phyloP scores from a whole-genome alignment of 2,329 filamentous ascomycete genomes.

The Phaeoacremonium minimum region DNA sequence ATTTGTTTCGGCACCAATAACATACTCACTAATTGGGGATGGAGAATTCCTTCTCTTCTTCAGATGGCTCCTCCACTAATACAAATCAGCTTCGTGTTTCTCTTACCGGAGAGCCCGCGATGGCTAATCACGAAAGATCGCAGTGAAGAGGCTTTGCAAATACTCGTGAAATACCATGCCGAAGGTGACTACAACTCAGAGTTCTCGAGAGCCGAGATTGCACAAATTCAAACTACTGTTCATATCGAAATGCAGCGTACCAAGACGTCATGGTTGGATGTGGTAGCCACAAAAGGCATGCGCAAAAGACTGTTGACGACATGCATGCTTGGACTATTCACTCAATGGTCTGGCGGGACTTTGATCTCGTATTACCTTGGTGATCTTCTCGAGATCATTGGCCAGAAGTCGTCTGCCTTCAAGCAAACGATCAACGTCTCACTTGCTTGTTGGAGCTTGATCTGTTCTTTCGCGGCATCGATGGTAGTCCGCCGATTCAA shows the following conservation, averaged over 20 bases:
- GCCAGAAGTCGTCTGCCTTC: conserved; percentile 32
- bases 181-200: conserved; percentile 37
- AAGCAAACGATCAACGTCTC: conserved; percentile 41
- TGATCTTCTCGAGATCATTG: conserved; percentile 38
- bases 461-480: conserved; percentile 36
- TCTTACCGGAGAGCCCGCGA: conserved; percentile 52
- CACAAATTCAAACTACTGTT: conserved; percentile 45
- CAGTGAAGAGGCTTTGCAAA: conserved; percentile 41
- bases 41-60: conserved; percentile 40
- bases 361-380: conserved; percentile 40
- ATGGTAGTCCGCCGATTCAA: conserved; percentile 38
- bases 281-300: conserved; percentile 24
- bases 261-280: conserved; percentile 31
- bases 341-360: conserved; percentile 42
- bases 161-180: conserved; percentile 48
- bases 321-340: conserved; percentile 38
- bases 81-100: conserved; percentile 31
- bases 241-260: conserved; percentile 36
- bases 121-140: conserved; percentile 51
- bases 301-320: conserved; percentile 33
- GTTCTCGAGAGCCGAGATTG: conserved; percentile 40
- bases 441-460: conserved; percentile 40
- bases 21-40: conserved; percentile 31
- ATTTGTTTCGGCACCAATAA: conserved; percentile 45
- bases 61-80: conserved; percentile 38